These are phyloP conservation scores for Pisolithus orientalis DNA, from an alignment of 768 basidiomycete genomes.

Conservation along the genomic window DNA sequence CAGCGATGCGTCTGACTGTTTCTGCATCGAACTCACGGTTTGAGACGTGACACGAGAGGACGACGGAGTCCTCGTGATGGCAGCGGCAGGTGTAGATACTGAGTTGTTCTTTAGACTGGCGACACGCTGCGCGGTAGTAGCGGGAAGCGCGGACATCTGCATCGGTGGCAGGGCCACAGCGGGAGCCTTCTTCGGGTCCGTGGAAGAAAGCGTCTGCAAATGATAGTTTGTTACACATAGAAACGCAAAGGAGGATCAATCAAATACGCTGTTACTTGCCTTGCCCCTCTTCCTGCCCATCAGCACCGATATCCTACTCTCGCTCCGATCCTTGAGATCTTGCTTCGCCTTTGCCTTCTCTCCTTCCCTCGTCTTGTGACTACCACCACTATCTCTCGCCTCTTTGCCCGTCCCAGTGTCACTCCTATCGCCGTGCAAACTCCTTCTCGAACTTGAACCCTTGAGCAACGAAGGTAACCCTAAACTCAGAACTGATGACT, in stretches of 20 bases:
- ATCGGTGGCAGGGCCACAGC: conserved; percentile 79
- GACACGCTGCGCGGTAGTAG: conserved; percentile 76
- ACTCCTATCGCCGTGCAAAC: conserved; percentile 57
- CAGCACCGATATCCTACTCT: conserved; percentile 81
- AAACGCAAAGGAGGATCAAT: conserved; percentile 7
- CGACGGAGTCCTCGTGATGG: conserved; percentile 37
- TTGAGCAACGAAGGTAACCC: conserved; percentile 80
- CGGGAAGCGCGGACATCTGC: conserved; percentile 82
- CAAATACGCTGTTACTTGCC: conserved; percentile 38
- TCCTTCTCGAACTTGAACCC: conserved; percentile 70
- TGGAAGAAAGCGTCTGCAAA: conserved; percentile 72
- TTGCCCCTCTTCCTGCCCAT: conserved; percentile 90
- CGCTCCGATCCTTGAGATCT: conserved; percentile 77
- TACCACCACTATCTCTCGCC: conserved; percentile 40
- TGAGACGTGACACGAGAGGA: conserved; percentile 71
- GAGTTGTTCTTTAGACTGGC: conserved; percentile 66
- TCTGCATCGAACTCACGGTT: conserved; percentile 82
- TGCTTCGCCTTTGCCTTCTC: conserved; percentile 60
- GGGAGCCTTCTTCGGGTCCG: conserved; percentile 70
- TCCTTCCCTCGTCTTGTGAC: conserved; percentile 32
- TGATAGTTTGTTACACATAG: neutral
- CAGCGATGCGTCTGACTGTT: conserved; percentile 77
- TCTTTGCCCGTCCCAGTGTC: conserved; percentile 36
- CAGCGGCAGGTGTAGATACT: conserved; percentile 35
- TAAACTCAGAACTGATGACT: conserved; percentile 76